phyloP scores from a whole-genome alignment of 768 basidiomycete species.

The Serendipita sp. region DNA sequence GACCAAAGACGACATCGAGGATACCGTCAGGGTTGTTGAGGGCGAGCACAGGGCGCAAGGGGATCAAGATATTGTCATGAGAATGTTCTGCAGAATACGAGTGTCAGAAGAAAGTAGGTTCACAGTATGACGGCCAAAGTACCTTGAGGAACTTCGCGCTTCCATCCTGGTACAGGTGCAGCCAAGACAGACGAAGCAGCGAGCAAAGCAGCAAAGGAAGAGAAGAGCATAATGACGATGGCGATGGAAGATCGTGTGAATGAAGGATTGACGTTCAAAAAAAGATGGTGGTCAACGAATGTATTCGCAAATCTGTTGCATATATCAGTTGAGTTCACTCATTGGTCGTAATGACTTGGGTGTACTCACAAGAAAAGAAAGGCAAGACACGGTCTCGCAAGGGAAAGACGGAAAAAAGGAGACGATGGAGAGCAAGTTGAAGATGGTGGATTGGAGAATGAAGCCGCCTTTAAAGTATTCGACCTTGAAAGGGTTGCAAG shows the following conservation, averaged over 20 bases:
- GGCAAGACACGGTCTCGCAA: constrained; percentile 2
- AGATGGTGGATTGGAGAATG: neutral
- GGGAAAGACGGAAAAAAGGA: neutral
- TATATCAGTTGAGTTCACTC: neutral
- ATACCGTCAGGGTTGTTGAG: constrained; percentile 45
- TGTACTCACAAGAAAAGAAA: neutral
- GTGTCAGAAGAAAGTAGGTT: constrained; percentile 8
- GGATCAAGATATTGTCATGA: constrained; percentile 39
- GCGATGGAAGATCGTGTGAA: neutral
- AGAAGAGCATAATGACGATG: neutral
- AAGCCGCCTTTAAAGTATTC: neutral
- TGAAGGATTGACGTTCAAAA: neutral
- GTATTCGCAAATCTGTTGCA: neutral
- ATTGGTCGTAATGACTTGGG: neutral
- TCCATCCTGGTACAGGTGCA: constrained; percentile 9
- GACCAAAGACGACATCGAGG: constrained; percentile 41
- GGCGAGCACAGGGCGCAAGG: constrained; percentile 32
- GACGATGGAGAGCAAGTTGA: neutral
- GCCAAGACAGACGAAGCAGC: neutral
- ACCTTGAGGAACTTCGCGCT: constrained; percentile 45
- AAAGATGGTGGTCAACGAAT: neutral
- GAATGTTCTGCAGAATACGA: constrained; percentile 35
- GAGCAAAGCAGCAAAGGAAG: neutral
- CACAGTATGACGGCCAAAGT: constrained; percentile 21
- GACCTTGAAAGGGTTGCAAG: neutral